Percentiles rank a stretch among this genome's conserved stretches.
Evolutionary conservation across 2,329 filamentous ascomycete genomes (phyloP).

Genomic region (Exophiala lecanii-corni): DNA sequence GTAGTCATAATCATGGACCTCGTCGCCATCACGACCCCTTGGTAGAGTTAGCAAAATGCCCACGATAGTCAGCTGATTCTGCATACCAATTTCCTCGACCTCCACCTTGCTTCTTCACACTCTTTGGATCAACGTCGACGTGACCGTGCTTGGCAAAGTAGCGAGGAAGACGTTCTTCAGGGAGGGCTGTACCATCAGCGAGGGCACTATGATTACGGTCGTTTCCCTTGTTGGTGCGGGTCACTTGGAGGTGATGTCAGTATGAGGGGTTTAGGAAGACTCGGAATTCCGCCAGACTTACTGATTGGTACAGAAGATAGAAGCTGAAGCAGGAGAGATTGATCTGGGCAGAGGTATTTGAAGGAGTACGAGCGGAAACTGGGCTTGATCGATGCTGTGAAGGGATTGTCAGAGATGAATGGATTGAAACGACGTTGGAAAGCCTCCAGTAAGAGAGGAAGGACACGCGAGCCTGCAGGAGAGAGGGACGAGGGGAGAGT

Average conservation of each 20-base stretch:
- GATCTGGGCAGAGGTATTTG: constrained; percentile 6
- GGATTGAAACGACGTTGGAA: constrained; percentile 16
- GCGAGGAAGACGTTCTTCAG: constrained; percentile 73
- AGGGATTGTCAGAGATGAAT: constrained; percentile 11
- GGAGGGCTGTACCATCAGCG: constrained; percentile 65
- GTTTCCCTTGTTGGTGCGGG: constrained; percentile 93
- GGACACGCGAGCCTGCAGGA: constrained; percentile 22
- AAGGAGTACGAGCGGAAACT: constrained; percentile 1
- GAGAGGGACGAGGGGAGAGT: constrained; percentile 5
- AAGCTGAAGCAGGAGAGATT: constrained; percentile 8
- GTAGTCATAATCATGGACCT: constrained; percentile 78
- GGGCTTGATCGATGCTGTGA: constrained; percentile 17
- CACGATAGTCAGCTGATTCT: constrained; percentile 35
- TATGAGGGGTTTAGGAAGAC: not conserved
- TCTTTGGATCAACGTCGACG: constrained; percentile 76
- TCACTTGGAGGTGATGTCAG: constrained; percentile 60
- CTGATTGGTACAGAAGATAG: constrained; percentile 12
- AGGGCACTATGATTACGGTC: constrained; percentile 83
- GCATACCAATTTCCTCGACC: constrained; percentile 96
- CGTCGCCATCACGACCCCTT: constrained; percentile 80
- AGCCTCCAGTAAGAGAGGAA: constrained; percentile 5
- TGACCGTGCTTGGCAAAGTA: constrained; percentile 90
- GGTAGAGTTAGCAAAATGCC: constrained; percentile 6
- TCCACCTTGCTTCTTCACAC: constrained; percentile 93
- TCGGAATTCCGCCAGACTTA: constrained; percentile 22